A percentile compares a stretch with the other conserved stretches of the same genome.
These are phyloP conservation scores for Jackrogersella multiformis DNA, from an alignment of 495 filamentous ascomycete species.

Conservation along the genomic window DNA sequence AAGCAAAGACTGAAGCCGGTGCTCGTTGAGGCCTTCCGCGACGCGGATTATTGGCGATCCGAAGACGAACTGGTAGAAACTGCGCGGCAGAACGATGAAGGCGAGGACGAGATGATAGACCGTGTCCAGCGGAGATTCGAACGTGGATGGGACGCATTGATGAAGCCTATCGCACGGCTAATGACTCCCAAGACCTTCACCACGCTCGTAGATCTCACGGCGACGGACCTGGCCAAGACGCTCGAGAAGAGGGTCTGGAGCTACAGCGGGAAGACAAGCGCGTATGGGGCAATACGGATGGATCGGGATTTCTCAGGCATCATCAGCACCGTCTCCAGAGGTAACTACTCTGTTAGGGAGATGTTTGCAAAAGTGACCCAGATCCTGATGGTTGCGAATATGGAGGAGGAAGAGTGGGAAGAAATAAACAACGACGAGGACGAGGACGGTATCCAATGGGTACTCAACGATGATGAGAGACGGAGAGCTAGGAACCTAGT, in stretches of 20 bases:
- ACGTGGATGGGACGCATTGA: conserved; percentile 82
- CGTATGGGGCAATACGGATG: conserved; percentile 84
- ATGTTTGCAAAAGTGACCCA: conserved; percentile 81
- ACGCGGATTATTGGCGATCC: conserved; percentile 78
- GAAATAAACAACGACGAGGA: conserved; percentile 60
- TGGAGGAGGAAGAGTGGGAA: conserved; percentile 98
- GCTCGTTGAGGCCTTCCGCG: conserved; percentile 87
- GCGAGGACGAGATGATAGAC: conserved; percentile 61
- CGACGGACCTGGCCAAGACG: conserved; percentile 73
- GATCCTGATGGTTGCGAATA: conserved; percentile 88
- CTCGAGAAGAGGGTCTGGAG: conserved; percentile 93
- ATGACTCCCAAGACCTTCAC: conserved; percentile 77
- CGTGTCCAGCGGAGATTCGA: conserved; percentile 80
- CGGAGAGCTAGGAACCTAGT: conserved; percentile 62
- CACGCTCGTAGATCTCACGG: conserved; percentile 74
- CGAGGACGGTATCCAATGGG: conserved; percentile 62
- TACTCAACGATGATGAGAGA: conserved; percentile 64
- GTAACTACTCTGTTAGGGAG: conserved; percentile 83
- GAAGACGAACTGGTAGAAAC: conserved; percentile 62
- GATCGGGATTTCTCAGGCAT: conserved; percentile 89
- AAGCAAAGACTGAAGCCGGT: conserved; percentile 87
- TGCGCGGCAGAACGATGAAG: conserved; percentile 59
- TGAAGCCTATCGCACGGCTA: conserved; percentile 83
- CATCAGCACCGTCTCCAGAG: conserved; percentile 76
- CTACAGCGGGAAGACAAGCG: conserved; percentile 81